Evolutionary conservation across 2,329 filamentous ascomycete species (phyloP).

Genomic region (Cercospora sesami): DNA sequence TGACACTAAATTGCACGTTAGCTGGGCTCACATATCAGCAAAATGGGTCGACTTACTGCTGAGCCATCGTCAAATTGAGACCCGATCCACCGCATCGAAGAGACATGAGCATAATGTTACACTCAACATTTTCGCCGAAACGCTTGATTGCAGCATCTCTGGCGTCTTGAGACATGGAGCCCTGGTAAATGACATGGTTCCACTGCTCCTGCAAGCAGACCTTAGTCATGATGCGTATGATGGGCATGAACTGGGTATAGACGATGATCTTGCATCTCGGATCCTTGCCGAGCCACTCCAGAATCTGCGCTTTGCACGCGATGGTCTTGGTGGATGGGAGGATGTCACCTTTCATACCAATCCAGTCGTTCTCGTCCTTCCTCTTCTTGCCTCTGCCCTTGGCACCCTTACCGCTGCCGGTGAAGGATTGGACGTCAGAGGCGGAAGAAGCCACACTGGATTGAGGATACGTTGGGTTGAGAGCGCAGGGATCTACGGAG

Average conservation of each 20-base stretch:
- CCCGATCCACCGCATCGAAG: slow-evolving; percentile 59
- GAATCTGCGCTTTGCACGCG: slow-evolving; percentile 48
- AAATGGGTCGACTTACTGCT: neutral
- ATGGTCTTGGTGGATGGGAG: slow-evolving; percentile 50
- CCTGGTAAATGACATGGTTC: slow-evolving; percentile 52
- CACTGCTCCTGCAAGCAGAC: slow-evolving; percentile 55
- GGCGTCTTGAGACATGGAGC: slow-evolving; percentile 47
- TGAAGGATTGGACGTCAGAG: neutral
- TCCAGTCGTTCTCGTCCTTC: slow-evolving; percentile 40
- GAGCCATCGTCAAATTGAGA: slow-evolving; percentile 61
- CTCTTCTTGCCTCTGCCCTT: slow-evolving; percentile 20
- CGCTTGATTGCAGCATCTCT: slow-evolving; percentile 50
- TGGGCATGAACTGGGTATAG: slow-evolving; percentile 60
- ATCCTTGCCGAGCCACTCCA: slow-evolving; percentile 49
- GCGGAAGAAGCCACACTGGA: neutral
- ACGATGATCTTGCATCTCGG: slow-evolving; percentile 55
- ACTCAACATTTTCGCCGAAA: slow-evolving; percentile 46
- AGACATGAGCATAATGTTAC: slow-evolving; percentile 56
- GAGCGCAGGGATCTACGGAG: slow-evolving; percentile 5
- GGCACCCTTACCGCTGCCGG: neutral
- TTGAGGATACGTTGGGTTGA: neutral
- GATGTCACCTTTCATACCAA: slow-evolving; percentile 40
- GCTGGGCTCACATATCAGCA: neutral
- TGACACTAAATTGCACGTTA: slow-evolving; percentile 39
- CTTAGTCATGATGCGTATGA: slow-evolving; percentile 53